Evolutionary conservation across 345 rosid genomes (phyloP), one percentile per base, ranked within the genome.

Genomic region (Populus pruinosa): DNA sequence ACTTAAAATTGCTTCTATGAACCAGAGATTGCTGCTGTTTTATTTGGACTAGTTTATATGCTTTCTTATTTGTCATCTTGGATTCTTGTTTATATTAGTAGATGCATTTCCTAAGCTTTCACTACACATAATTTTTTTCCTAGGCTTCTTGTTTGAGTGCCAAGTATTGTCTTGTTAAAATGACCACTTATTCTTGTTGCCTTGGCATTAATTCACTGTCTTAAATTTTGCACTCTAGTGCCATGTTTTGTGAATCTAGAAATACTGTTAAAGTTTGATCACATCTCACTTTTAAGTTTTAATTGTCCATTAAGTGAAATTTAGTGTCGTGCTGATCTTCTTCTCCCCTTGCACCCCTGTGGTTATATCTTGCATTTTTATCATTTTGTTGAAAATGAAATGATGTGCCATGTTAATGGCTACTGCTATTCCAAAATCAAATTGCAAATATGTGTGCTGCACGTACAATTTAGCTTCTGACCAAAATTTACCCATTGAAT

Each of bases 401-500:
- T 31, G 20, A 38, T 13, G 38, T 14, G 35, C 35, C 2, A 20
- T 47, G 31, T 14, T 49, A 33, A 21, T 47, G 47, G 65, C 76
- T 38, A 36, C 17, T 18, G 20, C 31, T 72, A 16, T 72, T 53
- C 66, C 23, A 38, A 67, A 69, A 18, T 70, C 72, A 65, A 17
- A 39, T 25, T 67, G 47, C 20, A 31, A 56, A 49, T 35, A 17
- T 63, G 7, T 23, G 5, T 66, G 8, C 25, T 63, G 36, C 18
- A 20, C 50, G 41, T 73, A 55, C 74, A 39, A 50, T 72, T 79
- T 74, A 75, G 47, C 85, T 76, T 65, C 82, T 78, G 50, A 70
- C 82, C 43, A 29, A 35, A 73, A 62, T 70, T 36, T 50, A 38
- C 67, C 75, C 67, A 53, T 27, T 75, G 78, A 83, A 76, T 88